A percentile compares a stretch with the other conserved stretches of the same genome.
Conservation (phyloP, 352 stramenopile genomes). For the Phytophthora sansomeana region DNA sequence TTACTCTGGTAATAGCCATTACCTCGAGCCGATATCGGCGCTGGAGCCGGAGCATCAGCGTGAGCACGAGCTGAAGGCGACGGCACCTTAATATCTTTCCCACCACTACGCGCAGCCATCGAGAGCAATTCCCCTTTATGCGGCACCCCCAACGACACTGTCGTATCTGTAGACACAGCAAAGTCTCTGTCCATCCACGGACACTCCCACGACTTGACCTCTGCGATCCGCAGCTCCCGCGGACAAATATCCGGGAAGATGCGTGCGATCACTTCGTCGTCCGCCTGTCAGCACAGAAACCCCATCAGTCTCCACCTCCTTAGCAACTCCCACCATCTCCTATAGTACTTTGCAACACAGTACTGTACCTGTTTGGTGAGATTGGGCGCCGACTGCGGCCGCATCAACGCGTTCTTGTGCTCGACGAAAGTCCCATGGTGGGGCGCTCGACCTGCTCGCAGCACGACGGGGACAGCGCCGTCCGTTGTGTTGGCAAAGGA, state of each 20-base stretch:
- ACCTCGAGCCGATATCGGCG: not conserved
- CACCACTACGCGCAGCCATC: not conserved
- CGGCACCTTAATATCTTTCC: not conserved
- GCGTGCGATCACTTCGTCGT: constrained; percentile 63
- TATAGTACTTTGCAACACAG: not conserved
- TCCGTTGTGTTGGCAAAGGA: constrained; percentile 31
- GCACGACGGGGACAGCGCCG: constrained; percentile 10
- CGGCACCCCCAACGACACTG: constrained; percentile 1
- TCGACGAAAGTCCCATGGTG: constrained; percentile 31
- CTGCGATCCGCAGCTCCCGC: constrained; percentile 78
- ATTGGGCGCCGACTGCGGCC: constrained; percentile 34
- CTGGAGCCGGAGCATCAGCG: constrained; percentile 1
- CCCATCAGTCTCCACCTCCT: not conserved
- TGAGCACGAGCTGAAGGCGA: constrained; percentile 1
- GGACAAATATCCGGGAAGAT: constrained; percentile 88
- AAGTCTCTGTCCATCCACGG: constrained; percentile 70
- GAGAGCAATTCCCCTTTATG: constrained; percentile 13
- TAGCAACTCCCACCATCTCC: not conserved
- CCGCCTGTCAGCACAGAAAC: constrained; percentile 27
- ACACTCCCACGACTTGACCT: constrained; percentile 86
- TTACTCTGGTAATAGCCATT: constrained; percentile 17
- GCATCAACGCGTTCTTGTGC: constrained; percentile 21
- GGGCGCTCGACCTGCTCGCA: constrained; percentile 16
- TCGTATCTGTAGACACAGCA: constrained; percentile 11
- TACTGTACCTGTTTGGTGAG: constrained; percentile 37